phyloP scores from a whole-genome alignment of 805 yeast species.

The Sungouiella blattae region DNA sequence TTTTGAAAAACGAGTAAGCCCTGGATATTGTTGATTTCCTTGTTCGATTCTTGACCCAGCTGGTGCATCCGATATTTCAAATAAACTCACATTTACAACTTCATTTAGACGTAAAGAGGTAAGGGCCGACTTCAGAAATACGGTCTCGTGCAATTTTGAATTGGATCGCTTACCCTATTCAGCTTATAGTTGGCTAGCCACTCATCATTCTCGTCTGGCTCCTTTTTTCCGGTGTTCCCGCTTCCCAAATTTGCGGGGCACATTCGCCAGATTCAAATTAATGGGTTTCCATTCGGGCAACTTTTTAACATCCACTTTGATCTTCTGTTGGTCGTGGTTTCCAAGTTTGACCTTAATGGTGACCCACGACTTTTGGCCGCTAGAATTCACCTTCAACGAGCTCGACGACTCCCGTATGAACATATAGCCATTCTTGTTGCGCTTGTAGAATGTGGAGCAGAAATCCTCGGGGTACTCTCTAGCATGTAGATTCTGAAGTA shows the following conservation, averaged over 20 bases:
- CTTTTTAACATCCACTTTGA: slow-evolving; percentile 24
- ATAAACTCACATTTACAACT: too few relatives aligned
- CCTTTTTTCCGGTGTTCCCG: background rate
- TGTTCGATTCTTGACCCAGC: too few relatives aligned
- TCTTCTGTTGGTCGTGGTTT: background rate
- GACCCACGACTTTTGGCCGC: slow-evolving; percentile 25
- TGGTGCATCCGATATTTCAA: too few relatives aligned
- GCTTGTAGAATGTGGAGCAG: slow-evolving; percentile 33
- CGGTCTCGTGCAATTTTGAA: too few relatives aligned
- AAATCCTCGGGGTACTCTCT: slow-evolving; percentile 18
- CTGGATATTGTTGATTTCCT: too few relatives aligned
- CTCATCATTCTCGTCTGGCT: too few relatives aligned
- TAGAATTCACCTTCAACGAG: slow-evolving; percentile 23
- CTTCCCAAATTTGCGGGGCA: background rate
- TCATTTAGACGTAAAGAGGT: too few relatives aligned
- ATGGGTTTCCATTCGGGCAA: slow-evolving; percentile 27
- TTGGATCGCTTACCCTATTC: too few relatives aligned
- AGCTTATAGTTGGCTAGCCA: too few relatives aligned
- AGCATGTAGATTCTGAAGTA: background rate
- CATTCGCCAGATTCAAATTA: slow-evolving; percentile 7
- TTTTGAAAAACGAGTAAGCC: too few relatives aligned
- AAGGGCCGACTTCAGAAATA: too few relatives aligned
- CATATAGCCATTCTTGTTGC: slow-evolving; percentile 33
- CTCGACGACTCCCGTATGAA: slow-evolving; percentile 30
- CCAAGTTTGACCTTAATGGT: slow-evolving; percentile 21